Evolutionary conservation across 208 protist genomes (phyloP), one percentile per base, ranked within the genome.

Genomic region (Leishmania braziliensis): DNA sequence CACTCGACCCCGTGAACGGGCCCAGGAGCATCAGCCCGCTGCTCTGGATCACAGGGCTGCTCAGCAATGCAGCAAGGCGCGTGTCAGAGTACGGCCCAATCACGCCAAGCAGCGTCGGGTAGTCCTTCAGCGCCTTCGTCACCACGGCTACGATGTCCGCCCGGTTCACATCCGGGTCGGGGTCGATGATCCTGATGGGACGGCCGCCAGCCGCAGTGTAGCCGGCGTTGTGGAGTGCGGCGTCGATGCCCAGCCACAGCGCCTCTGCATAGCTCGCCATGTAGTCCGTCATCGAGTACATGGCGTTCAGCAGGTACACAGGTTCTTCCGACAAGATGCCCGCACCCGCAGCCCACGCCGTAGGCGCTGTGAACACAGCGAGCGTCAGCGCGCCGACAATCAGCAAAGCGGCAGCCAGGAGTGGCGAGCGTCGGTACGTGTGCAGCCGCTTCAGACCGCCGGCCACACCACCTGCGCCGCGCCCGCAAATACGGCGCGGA

Each of bases 11-110:
- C n/a, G 75, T 88, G 56, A 84, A 79, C 14, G 84, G 82, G 8
- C 66, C 69, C 65, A 92, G 82, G 20, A 82, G 65, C 8, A 88
- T 83, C 53, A 92, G 33, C 54, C 75, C 69, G 43, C 75, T 82
- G 48, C 23, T 10, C 33, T 66, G 3, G 18, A 63, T 46, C 6
- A 50, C 51, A 16, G 33, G 39, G 71, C 14, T 70, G 36, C 2
- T 10, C 66, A 77, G 70, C 62, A 60, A 0, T 0, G 46, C 36
- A n/a, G 20, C 14, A 14, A 83, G 66, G 29, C 23, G 23, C 5
- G 69, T 39, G 58, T 71, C 74, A 29, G 54, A 77, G 69, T 60
- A 79, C 46, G 79, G 79, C 12, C 83, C 79, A 14, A 77, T 43
- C 26, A 72, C 76, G 33, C 68, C 79, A 20, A 84, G 74, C 69